Evolutionary conservation across 164 flowering plant species (phyloP).

Genomic region (Amborella trichopoda): DNA sequence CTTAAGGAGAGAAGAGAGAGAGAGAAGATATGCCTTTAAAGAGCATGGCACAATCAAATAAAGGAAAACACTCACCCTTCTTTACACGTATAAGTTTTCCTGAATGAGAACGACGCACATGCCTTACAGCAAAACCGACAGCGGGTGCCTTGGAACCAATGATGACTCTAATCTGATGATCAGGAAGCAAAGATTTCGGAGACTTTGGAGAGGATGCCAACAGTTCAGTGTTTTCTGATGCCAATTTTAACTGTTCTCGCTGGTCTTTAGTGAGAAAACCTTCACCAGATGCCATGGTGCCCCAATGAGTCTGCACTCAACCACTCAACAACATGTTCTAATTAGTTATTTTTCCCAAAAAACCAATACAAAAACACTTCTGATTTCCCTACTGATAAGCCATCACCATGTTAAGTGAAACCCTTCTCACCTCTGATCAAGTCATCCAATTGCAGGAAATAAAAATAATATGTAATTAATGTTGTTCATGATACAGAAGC

Average conservation of each 20-base stretch:
- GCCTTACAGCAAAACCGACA: conserved; percentile 48
- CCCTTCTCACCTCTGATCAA: too few relatives aligned
- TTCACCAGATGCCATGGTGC: conserved; percentile 72
- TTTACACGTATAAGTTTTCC: conserved; percentile 69
- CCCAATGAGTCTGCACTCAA: too few relatives aligned
- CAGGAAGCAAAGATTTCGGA: conserved; percentile 37
- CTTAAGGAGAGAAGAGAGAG: neutral
- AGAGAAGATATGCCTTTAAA: neutral
- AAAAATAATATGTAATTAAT: too few relatives aligned
- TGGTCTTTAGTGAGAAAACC: conserved; percentile 90
- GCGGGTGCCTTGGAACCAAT: conserved; percentile 42
- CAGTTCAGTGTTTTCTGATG: conserved; percentile 48
- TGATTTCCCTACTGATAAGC: too few relatives aligned
- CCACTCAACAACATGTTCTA: too few relatives aligned
- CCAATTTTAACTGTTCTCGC: conserved; percentile 61
- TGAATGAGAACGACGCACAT: conserved; percentile 74
- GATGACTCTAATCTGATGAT: conserved; percentile 45
- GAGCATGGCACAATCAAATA: neutral
- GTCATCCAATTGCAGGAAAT: too few relatives aligned
- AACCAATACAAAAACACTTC: too few relatives aligned
- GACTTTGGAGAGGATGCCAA: conserved; percentile 67
- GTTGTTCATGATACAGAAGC: too few relatives aligned
- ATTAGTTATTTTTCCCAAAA: too few relatives aligned
- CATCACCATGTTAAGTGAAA: too few relatives aligned
- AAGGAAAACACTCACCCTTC: conserved; percentile 66